Evolutionary conservation across 2,329 filamentous ascomycete species (phyloP), one percentile per base, ranked within the genome.

Genomic region (Penicillium olsonii): DNA sequence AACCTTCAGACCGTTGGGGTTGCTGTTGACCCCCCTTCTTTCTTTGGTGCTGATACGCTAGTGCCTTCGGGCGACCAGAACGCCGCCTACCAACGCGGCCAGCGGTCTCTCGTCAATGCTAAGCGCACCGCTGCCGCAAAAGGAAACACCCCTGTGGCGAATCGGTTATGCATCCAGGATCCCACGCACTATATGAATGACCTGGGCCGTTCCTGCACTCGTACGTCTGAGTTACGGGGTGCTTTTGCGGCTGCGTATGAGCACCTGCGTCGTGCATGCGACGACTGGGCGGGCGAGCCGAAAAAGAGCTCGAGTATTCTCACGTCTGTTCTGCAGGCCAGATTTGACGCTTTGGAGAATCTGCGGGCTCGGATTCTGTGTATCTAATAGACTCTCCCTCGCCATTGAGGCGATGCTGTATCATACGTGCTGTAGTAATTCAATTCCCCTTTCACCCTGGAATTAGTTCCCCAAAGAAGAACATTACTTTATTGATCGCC

Each of bases 171-270:
- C 50, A 68, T 86, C 12, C 81, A 84, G 64, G 82, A 86, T 57
- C 83, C 83, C 0, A 78, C 80, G 7, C 75, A 84, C 59, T 72
- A 75, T 17, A 72, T 73, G 59, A 84, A 83, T 61, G 79, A 86
- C 59, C 71, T 85, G 1, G 83, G 83, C 27, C 67, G 69, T 37
- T 74, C 74, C 45, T 73, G 68, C 37, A 67, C 73, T 45, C 72
- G 72, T 12, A 78, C 81, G 52, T 74, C 74, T 50, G 76, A 83
- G 49, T 59, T 84, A 14, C 72, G 78, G 51, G 52, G 48, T 11
- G 78, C 74, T 0, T 73, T 82, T 37, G 55, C 59, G 5, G 39
- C 48, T 33, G 63, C 68, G 18, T 45, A 68, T 54, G 45, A 59
- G 18, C 51, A 55, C 27, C 53, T 75, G 20, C 50, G 52, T 29